Evolutionary conservation across 2,329 filamentous ascomycete species (phyloP).

Genomic region (Calycina herbarum): DNA sequence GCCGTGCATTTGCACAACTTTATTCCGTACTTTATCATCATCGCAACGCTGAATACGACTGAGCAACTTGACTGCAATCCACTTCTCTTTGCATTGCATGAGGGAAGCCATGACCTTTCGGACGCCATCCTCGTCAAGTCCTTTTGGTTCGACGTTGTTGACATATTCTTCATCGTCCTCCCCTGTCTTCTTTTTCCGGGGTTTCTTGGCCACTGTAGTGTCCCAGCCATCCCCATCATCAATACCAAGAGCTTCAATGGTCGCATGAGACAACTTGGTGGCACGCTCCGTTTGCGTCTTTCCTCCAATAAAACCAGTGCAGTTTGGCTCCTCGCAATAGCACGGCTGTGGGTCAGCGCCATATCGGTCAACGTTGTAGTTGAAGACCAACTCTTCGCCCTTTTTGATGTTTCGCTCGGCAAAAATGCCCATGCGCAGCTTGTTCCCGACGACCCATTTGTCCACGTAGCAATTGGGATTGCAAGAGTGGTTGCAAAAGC

Average conservation of each 20-base stretch:
- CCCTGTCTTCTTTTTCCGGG: slow-evolving; percentile 85
- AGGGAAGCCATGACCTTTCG: slow-evolving; percentile 95
- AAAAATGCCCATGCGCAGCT: slow-evolving; percentile 98
- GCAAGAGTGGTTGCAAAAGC: slow-evolving; percentile 99
- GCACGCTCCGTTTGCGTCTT: slow-evolving; percentile 96
- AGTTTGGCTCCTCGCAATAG: slow-evolving; percentile 93
- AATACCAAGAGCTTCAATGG: slow-evolving; percentile 93
- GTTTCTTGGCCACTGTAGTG: slow-evolving; percentile 82
- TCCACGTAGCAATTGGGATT: slow-evolving; percentile 99
- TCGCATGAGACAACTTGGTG: slow-evolving; percentile 85
- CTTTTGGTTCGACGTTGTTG: slow-evolving; percentile 79
- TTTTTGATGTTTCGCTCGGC: slow-evolving; percentile 79
- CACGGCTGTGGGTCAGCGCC: slow-evolving; percentile 95
- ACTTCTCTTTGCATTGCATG: slow-evolving; percentile 98
- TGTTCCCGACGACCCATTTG: slow-evolving; percentile 98
- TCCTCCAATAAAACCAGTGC: slow-evolving; percentile 93
- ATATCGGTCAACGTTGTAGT: slow-evolving; percentile 99
- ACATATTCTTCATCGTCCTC: slow-evolving; percentile 97
- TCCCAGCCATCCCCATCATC: slow-evolving; percentile 93
- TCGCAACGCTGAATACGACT: slow-evolving; percentile 83
- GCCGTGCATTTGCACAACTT: slow-evolving; percentile 93
- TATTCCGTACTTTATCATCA: slow-evolving; percentile 82
- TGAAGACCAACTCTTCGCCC: slow-evolving; percentile 96
- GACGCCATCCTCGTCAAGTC: slow-evolving; percentile 78
- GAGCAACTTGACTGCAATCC: slow-evolving; percentile 95